These are phyloP conservation scores for Hymenoscyphus fructigenus DNA, from an alignment of 2,329 filamentous ascomycete species.

Conservation along the genomic window DNA sequence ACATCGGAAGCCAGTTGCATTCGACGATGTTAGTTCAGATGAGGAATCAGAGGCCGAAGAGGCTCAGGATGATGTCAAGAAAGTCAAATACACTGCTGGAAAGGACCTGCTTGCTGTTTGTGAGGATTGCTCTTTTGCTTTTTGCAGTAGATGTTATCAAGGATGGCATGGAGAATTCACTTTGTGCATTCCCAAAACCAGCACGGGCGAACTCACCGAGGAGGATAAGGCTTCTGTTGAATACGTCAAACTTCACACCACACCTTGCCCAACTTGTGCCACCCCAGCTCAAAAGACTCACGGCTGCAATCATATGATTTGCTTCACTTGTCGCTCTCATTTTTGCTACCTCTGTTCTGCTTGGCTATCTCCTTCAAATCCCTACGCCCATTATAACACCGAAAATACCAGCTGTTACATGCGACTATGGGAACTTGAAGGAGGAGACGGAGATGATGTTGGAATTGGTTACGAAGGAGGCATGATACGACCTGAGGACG, in stretches of 20 bases:
- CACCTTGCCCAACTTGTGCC: constrained; percentile 83
- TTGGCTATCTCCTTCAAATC: constrained; percentile 80
- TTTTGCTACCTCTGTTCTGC: constrained; percentile 92
- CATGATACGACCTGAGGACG: constrained; percentile 5
- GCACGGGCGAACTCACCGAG: constrained; percentile 69
- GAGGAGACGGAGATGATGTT: constrained; percentile 62
- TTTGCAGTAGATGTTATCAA: constrained; percentile 68
- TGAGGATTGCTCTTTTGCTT: constrained; percentile 85
- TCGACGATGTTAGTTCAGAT: constrained; percentile 60
- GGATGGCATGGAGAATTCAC: constrained; percentile 92
- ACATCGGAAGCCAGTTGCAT: constrained; percentile 68
- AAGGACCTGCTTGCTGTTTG: constrained; percentile 78
- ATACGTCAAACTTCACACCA: constrained; percentile 79
- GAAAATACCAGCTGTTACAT: constrained; percentile 71
- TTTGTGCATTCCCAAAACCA: constrained; percentile 65
- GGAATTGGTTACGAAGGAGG: constrained; percentile 31
- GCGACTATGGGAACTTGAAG: constrained; percentile 86
- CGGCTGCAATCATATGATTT: constrained; percentile 97
- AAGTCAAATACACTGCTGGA: constrained; percentile 26
- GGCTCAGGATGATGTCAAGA: constrained; percentile 8
- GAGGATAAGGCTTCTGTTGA: constrained; percentile 86
- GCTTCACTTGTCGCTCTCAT: constrained; percentile 83
- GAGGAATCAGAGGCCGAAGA: constrained; percentile 47
- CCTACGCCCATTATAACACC: constrained; percentile 86
- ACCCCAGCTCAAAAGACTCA: constrained; percentile 85